Evolutionary conservation across 176 grass and related monocot genomes (phyloP), one percentile per base, ranked within the genome.

Genomic region (Alloteropsis semialata): DNA sequence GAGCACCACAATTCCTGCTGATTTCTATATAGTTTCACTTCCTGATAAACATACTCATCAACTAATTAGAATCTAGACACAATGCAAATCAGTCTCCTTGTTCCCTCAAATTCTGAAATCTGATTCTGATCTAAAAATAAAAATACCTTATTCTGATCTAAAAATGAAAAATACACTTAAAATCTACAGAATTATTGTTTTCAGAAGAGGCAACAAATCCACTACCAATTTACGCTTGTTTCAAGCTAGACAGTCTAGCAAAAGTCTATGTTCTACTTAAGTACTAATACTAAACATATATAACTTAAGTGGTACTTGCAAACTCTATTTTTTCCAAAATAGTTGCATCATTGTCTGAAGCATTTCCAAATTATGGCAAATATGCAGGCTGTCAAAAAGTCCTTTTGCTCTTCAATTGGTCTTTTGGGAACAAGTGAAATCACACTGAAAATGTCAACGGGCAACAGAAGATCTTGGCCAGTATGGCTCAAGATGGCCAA

Each of bases 341-440:
- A 22, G 3, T 59, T 5, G 21, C 4, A 8, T 16, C 45, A 30
- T 13, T 72, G 5, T 54, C 34, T 25, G 60, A 79, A 38, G 5
- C 9, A n/a, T 25, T 18, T 75, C 29, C 54, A 38, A 55, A 27
- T 62, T 64, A 3, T 72, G 55, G 6, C 22, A 66, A 65, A 27
- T 79, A 38, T 66, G 86, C 81, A 88, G 58, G 13, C 16, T 59
- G n/a, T 88, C 38, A 67, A 73, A 79, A 0, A 1, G 29, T 67
- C 48, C 4, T 74, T 88, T 21, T 88, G 68, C 68, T 48, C 75
- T 58, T 65, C 67, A 58, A 17, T 78, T 72, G 80, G 75, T 49
- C 75, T 84, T 13, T 4, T 17, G 17, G 49, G 16, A 74, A 46
- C 58, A 36, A 79, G 43, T 58, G 34, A 6, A 62, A 79, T 88